phyloP scores from a whole-genome alignment of 2,329 filamentous ascomycete genomes.

The Fusarium sp. region DNA sequence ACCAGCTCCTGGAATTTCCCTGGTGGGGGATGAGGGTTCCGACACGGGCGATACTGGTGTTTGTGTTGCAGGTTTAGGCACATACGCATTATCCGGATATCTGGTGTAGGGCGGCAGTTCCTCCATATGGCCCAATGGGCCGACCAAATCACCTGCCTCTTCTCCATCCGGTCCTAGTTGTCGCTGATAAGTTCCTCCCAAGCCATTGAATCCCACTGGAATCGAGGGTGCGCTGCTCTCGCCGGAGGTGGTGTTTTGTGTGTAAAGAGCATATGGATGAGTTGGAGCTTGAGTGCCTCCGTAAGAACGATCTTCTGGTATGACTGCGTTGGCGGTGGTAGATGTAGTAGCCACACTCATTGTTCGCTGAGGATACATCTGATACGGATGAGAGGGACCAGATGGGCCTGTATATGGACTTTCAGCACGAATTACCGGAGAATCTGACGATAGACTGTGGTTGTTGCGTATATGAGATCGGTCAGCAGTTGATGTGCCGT shows the following conservation, averaged over 20 bases:
- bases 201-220: constrained; percentile 79
- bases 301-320: constrained; percentile 57
- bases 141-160: constrained; percentile 86
- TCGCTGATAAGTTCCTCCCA: constrained; percentile 73
- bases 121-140: constrained; percentile 88
- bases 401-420: constrained; percentile 76
- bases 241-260: constrained; percentile 72
- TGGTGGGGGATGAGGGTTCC: constrained; percentile 15
- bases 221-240: constrained; percentile 62
- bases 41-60: constrained; percentile 13
- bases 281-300: constrained; percentile 73
- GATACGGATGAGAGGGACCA: constrained; percentile 84
- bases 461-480: constrained; percentile 27
- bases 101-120: constrained; percentile 91
- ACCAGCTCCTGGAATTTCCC: constrained; percentile 64
- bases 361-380: constrained; percentile 80
- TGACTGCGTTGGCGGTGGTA: constrained; percentile 65
- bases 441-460: constrained; percentile 50
- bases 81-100: constrained; percentile 80
- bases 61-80: constrained; percentile 33
- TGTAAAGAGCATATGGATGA: constrained; percentile 88
- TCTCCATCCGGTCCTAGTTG: constrained; percentile 83
- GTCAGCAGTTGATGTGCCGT: constrained; percentile 49
- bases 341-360: constrained; percentile 79
- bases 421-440: constrained; percentile 57